phyloP scores from a whole-genome alignment of 1,139 yeast genomes.

The Meyerozyma guilliermondii region DNA sequence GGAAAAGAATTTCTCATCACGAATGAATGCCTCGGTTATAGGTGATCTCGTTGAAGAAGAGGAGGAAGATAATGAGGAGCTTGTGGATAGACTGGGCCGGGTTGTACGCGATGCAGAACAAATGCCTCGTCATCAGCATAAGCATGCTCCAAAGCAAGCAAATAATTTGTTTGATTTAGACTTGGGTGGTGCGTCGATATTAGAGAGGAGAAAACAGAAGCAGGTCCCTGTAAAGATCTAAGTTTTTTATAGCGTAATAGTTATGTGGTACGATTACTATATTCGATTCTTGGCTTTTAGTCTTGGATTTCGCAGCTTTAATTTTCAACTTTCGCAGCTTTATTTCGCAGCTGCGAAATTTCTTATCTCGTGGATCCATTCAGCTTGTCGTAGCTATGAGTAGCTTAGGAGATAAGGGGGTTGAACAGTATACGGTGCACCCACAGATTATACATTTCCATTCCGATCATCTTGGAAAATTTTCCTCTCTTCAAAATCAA shows the following conservation, averaged over 20 bases:
- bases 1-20: conserved; percentile 55
- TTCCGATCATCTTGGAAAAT: background rate
- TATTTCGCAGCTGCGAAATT: background rate
- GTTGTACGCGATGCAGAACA: conserved; percentile 3
- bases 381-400: background rate
- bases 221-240: conserved; percentile 12
- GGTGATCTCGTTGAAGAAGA: conserved; percentile 34
- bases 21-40: conserved; percentile 18
- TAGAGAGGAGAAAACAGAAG: conserved; percentile 63
- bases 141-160: conserved; percentile 15
- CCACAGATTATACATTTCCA: background rate
- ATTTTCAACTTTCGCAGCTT: background rate
- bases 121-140: conserved; percentile 7
- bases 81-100: background rate
- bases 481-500: background rate
- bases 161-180: conserved; percentile 58
- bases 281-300: too few species aligned
- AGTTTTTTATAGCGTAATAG: background rate
- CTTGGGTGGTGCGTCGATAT: conserved; percentile 73
- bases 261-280: background rate
- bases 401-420: background rate
- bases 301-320: background rate
- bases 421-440: background rate
- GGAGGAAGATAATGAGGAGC: conserved; percentile 23
- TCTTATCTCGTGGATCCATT: background rate